phyloP scores from a whole-genome alignment of 1,284 basidiomycete genomes.

The Ceratobasidium sp. region DNA sequence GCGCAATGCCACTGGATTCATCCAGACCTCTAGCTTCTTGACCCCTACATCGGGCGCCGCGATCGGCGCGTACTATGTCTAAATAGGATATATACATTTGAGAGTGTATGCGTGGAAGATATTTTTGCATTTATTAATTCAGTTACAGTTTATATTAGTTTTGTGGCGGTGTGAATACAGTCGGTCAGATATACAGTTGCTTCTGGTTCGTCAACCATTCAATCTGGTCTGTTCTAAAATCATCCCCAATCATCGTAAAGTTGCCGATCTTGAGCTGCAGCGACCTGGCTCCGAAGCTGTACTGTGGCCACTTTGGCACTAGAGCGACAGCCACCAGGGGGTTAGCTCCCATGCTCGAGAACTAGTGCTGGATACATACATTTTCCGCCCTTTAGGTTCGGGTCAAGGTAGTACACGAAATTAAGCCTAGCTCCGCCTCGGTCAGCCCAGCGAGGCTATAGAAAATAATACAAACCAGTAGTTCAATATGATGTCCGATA shows the following conservation, averaged over 20 bases:
- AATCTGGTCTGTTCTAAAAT: conserved; percentile 23
- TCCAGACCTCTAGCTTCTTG: conserved; percentile 43
- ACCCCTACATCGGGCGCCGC: conserved; percentile 42
- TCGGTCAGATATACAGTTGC: conserved; percentile 18
- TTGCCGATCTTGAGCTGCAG: conserved; percentile 32
- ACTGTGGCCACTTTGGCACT: conserved; percentile 33
- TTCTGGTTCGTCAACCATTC: conserved; percentile 35
- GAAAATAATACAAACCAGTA: conserved; percentile 94
- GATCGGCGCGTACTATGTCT: conserved; percentile 44
- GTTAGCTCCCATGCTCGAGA: not conserved
- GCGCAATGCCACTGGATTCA: conserved; percentile 37
- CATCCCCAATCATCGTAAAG: conserved; percentile 23
- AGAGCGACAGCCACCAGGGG: not conserved
- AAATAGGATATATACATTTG: not conserved
- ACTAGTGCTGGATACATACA: not conserved
- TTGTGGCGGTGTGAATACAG: not conserved
- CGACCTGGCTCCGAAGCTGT: conserved; percentile 8
- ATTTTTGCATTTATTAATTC: not conserved
- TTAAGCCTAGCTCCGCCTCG: not conserved
- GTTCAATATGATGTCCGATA: conserved; percentile 82
- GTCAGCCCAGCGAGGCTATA: conserved; percentile 49
- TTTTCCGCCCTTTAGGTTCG: not conserved
- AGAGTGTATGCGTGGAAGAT: not conserved
- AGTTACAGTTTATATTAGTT: not conserved
- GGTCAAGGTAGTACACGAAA: conserved; percentile 32